Conservation (phyloP, 768 basidiomycete genomes). For the Boletellus emodensis region DNA sequence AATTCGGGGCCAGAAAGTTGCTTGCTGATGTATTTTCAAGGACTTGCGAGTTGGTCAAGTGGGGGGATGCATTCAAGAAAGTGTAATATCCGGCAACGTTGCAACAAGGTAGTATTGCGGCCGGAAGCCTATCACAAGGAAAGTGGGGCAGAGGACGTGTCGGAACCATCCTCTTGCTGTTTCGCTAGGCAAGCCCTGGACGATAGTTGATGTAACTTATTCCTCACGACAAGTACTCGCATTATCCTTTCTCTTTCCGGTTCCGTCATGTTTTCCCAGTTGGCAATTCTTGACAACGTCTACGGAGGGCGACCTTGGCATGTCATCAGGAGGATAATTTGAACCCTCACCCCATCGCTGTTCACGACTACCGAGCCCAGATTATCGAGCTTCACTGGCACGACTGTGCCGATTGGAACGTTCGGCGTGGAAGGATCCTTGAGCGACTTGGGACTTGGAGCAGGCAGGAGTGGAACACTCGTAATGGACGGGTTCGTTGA, state of each 20-base stretch:
- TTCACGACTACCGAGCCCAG: conserved; percentile 70
- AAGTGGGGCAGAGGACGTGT: not conserved
- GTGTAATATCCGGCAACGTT: not conserved
- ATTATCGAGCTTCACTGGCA: conserved; percentile 48
- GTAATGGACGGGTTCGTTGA: conserved; percentile 1
- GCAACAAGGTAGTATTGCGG: no score
- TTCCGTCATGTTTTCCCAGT: conserved; percentile 58
- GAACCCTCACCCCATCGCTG: conserved; percentile 51
- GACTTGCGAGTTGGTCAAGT: not conserved
- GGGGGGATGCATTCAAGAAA: not conserved
- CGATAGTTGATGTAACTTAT: conserved; percentile 32
- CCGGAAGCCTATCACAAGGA: not conserved
- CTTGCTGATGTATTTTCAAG: not conserved
- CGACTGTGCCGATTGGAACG: conserved; percentile 14
- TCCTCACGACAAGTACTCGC: conserved; percentile 50
- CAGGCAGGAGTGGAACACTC: conserved; percentile 7
- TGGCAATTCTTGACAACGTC: conserved; percentile 64
- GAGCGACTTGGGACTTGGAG: conserved; percentile 5
- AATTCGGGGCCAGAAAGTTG: not conserved
- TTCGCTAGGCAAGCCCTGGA: conserved; percentile 10
- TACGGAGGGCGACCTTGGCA: conserved; percentile 17
- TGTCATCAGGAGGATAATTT: not conserved
- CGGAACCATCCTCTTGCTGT: not conserved
- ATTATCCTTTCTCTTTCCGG: conserved; percentile 55
- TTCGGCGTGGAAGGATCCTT: conserved; percentile 7